Base-by-base conservation (phyloP, 2,329 filamentous ascomycete species). In the Pseudopyricularia javanii region DNA sequence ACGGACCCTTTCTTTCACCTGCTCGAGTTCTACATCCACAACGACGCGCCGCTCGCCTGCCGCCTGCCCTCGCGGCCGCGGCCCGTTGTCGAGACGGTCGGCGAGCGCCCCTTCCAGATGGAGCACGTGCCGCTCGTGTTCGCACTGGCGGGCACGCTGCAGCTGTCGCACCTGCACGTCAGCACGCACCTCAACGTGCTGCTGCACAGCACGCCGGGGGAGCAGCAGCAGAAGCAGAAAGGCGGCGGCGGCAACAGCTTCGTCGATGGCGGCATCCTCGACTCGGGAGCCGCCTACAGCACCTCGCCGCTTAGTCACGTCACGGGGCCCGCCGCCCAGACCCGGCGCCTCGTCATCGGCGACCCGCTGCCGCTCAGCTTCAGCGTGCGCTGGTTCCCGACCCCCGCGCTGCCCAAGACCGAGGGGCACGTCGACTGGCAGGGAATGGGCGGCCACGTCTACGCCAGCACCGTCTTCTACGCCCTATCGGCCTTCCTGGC, bases 21-120 rank as follows among this genome's bases (percentile, higher is more conserved):
- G 51, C 84, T 91, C 72, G 88, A 97, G 72, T 97, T 96, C 77
- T 97, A 97, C 76, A 85, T 97, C 67, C 93, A 97, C 76, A 90
- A 86, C 72, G 93, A 98, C 70, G 91, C 90, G 17, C 93, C 93
- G 9, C 76, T 97, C 50, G 83, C 89, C 53, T 98, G 93, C 69
- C 91, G 93, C 51, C 80, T 97, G 14, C 89, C 91, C 28, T 81
- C 88, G 0, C 83, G 85, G 7, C 91, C 91, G 0, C 65, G 76
- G 12, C 69, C 72, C 7, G 73, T 79, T 57, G 67, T 80, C 58
- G 74, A 80, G 62, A 68, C 75, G 33, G 66, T 81, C 7, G 78
- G 76, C 65, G 75, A 76, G 64, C 66, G 67, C 57, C 68, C 69
- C 1, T 67, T 70, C 34, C 68, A 68, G 54, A 74, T 73, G 53